phyloP scores from a whole-genome alignment of 805 yeast species.

The Candida takata region DNA sequence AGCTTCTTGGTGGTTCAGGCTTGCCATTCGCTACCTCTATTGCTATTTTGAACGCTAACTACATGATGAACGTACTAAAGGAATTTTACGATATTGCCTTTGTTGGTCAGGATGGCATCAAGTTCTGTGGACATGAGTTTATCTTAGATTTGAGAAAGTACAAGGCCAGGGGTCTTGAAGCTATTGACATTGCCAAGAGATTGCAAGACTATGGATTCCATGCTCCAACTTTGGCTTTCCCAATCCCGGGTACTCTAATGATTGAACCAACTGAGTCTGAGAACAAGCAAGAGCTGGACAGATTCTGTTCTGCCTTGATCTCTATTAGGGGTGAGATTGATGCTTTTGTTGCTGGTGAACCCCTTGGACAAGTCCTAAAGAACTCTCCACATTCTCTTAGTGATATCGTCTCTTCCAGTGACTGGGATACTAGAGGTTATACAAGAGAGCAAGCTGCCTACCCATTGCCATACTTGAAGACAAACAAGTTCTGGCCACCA shows the following conservation, averaged over 20 bases:
- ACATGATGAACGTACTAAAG: slow-evolving; percentile 77
- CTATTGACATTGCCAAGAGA: slow-evolving; percentile 94
- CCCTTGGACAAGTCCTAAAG: slow-evolving; percentile 64
- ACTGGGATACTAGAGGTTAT: slow-evolving; percentile 84
- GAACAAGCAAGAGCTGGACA: slow-evolving; percentile 77
- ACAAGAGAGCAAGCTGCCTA: slow-evolving; percentile 90
- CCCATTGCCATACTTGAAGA: slow-evolving; percentile 70
- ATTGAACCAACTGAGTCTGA: slow-evolving; percentile 98
- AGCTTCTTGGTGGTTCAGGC: slow-evolving; percentile 83
- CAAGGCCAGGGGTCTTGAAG: slow-evolving; percentile 77
- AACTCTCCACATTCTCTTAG: slow-evolving; percentile 89
- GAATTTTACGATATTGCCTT: slow-evolving; percentile 72
- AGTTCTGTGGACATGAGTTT: slow-evolving; percentile 94
- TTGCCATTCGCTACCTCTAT: slow-evolving; percentile 81
- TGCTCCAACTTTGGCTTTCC: slow-evolving; percentile 98
- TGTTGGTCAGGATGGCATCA: slow-evolving; percentile 49
- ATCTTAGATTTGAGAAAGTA: slow-evolving; percentile 85
- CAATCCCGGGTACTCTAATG: slow-evolving; percentile 96
- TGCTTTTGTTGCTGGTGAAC: slow-evolving; percentile 57
- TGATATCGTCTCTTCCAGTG: slow-evolving; percentile 61
- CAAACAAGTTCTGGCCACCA: slow-evolving; percentile 89
- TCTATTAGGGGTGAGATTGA: slow-evolving; percentile 78
- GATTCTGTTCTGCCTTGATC: slow-evolving; percentile 84
- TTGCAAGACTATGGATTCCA: slow-evolving; percentile 98
- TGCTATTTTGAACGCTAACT: slow-evolving; percentile 93